Percentiles rank a stretch among this genome's conserved stretches.
Conservation (phyloP, 768 basidiomycete species). For the Suillus bovinus region DNA sequence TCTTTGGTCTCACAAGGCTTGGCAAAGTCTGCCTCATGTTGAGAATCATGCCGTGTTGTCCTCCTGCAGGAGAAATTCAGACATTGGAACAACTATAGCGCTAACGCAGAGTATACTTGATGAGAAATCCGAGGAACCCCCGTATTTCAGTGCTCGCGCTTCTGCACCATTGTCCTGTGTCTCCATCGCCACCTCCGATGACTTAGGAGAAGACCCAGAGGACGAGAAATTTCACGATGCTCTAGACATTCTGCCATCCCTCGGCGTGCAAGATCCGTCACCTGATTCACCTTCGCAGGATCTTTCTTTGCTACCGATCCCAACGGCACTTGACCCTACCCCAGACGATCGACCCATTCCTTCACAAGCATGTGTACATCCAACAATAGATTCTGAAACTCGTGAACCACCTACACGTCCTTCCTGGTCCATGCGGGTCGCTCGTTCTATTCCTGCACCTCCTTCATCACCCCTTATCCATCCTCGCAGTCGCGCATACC, state of each 20-base stretch:
- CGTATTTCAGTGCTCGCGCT: neutral
- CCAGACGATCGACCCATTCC: neutral
- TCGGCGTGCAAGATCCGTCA: constrained; percentile 18
- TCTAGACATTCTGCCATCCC: constrained; percentile 27
- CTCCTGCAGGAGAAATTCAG: neutral
- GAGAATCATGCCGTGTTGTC: constrained; percentile 8
- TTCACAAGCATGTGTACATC: neutral
- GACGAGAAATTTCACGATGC: constrained; percentile 35
- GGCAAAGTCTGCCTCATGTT: constrained; percentile 24
- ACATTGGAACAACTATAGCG: neutral
- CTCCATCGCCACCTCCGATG: neutral
- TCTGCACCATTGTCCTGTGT: neutral
- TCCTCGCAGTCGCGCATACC: constrained; percentile 30
- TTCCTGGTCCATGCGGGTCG: constrained; percentile 31
- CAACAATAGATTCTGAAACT: constrained; percentile 15
- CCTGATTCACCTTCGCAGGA: constrained; percentile 14
- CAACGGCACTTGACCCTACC: constrained; percentile 14
- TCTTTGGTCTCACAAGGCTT: constrained; percentile 24
- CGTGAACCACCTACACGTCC: constrained; percentile 23
- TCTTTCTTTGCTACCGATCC: constrained; percentile 13
- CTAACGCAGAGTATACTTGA: neutral
- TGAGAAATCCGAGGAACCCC: neutral
- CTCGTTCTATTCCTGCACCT: constrained; percentile 21
- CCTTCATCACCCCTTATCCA: constrained; percentile 17
- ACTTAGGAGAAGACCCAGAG: constrained; percentile 17